Evolutionary conservation across 495 filamentous ascomycete species (phyloP).

Genomic region (Hyaloscypha hepaticicola): DNA sequence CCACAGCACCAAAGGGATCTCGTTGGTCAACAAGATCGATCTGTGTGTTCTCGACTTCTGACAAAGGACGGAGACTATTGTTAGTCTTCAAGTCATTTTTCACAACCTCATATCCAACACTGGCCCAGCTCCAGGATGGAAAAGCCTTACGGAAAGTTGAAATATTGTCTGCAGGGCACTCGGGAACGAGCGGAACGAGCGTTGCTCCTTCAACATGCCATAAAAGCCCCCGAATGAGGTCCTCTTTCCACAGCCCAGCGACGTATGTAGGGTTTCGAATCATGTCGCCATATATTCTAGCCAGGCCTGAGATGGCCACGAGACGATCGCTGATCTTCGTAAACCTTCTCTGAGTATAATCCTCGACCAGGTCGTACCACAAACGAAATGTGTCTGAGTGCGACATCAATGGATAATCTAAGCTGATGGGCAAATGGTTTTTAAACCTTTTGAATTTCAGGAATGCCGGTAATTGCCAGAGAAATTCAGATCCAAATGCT

Average conservation of each 20-base stretch:
- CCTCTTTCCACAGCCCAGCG: conserved; percentile 27
- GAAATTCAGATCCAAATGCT: conserved; percentile 23
- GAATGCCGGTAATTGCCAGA: conserved; percentile 20
- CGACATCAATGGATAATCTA: conserved; percentile 24
- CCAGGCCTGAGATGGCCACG: conserved; percentile 23
- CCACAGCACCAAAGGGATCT: conserved; percentile 21
- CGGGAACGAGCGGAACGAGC: conserved; percentile 17
- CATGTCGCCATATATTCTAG: conserved; percentile 22
- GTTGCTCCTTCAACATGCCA: conserved; percentile 24
- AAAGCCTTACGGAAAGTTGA: conserved; percentile 16
- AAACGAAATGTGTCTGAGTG: conserved; percentile 20
- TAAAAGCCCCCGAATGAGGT: conserved; percentile 22
- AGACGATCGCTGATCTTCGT: conserved; percentile 25
- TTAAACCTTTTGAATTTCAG: conserved; percentile 24
- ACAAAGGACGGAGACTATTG: conserved; percentile 22
- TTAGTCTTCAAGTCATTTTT: conserved; percentile 23
- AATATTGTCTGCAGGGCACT: conserved; percentile 15
- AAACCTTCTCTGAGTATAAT: conserved; percentile 24
- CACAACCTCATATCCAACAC: conserved; percentile 20
- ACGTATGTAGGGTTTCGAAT: conserved; percentile 26
- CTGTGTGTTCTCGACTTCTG: conserved; percentile 21
- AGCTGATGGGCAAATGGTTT: conserved; percentile 22
- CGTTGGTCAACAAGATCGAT: conserved; percentile 21
- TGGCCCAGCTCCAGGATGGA: conserved; percentile 23
- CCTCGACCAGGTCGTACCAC: conserved; percentile 26